Conservation (phyloP, 148 eudicot species). For the Gaultheria prostrata region DNA sequence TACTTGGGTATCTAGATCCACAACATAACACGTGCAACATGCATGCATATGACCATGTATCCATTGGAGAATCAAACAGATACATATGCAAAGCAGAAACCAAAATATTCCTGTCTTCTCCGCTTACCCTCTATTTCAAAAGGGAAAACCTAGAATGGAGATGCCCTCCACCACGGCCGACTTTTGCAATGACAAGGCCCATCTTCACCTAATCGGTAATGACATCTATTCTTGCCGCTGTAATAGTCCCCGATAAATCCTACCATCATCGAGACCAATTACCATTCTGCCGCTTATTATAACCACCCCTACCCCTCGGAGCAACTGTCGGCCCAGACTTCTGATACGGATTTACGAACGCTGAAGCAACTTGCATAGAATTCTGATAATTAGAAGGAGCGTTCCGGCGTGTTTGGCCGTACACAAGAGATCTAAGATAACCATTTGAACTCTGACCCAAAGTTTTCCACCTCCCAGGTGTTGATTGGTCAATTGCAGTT, state of each 20-base stretch:
- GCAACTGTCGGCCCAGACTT: constrained; percentile 6
- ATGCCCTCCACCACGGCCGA: not conserved
- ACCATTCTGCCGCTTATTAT: constrained; percentile 29
- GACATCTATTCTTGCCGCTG: not conserved
- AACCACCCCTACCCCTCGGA: not conserved
- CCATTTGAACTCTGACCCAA: constrained; percentile 21
- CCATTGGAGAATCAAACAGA: not conserved
- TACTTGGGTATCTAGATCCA: not conserved
- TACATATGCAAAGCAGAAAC: not conserved
- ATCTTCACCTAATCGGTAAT: not conserved
- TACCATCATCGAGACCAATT: constrained; percentile 12
- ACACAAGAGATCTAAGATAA: constrained; percentile 31
- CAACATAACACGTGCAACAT: not conserved
- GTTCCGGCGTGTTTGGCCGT: not conserved
- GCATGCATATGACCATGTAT: not conserved
- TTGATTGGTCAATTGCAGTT: constrained; percentile 38
- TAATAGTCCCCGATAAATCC: not conserved
- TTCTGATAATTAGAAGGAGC: constrained; percentile 16
- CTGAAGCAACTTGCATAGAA: constrained; percentile 8
- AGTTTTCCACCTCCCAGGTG: constrained; percentile 21
- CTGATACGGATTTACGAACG: not conserved
- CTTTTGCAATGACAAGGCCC: constrained; percentile 3
- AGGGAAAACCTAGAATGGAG: not conserved
- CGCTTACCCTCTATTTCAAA: not conserved
- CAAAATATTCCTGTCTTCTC: not conserved